These are phyloP conservation scores for Cicer bijugum DNA, from an alignment of 306 rosid species.

Conservation along the genomic window DNA sequence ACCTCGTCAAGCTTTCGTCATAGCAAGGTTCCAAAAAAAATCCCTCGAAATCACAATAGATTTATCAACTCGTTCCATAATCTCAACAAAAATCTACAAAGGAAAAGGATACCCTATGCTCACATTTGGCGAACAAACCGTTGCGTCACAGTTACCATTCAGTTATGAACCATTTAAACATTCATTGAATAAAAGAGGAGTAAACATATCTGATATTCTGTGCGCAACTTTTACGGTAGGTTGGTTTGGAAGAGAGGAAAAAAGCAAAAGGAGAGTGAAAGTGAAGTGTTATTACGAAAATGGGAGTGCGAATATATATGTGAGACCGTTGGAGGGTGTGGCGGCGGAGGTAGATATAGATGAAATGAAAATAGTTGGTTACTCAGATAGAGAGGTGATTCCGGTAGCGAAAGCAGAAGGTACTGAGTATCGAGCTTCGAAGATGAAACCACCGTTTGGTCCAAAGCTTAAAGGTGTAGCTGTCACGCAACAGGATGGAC, in stretches of 20 bases:
- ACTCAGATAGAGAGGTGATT: conserved; percentile 33
- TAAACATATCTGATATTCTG: conserved; percentile 33
- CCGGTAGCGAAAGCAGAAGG: conserved; percentile 44
- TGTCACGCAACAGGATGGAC: conserved; percentile 40
- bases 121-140: conserved; percentile 32
- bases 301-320: conserved; percentile 37
- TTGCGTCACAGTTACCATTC: conserved; percentile 10
- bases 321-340: conserved; percentile 46
- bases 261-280: conserved; percentile 29
- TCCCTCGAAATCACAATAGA: conserved; percentile 57
- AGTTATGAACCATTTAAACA: conserved; percentile 40
- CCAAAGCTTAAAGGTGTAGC: conserved; percentile 39
- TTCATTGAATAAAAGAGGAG: conserved; percentile 38
- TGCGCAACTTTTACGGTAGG: conserved; percentile 33
- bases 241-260: conserved; percentile 44
- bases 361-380: conserved; percentile 36
- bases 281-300: conserved; percentile 40
- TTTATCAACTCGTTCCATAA: conserved; percentile 34
- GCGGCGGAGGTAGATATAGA: conserved; percentile 42
- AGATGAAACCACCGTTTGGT: conserved; percentile 49
- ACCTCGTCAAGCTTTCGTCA: conserved; percentile 58
- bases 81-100: conserved; percentile 42
- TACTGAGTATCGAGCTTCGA: conserved; percentile 43
- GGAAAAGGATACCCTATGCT: conserved; percentile 57
- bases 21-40: conserved; percentile 47